Percentiles rank a stretch among this genome's conserved stretches.
phyloP scores from a whole-genome alignment of 768 basidiomycete genomes.

The Mycena vitilis region DNA sequence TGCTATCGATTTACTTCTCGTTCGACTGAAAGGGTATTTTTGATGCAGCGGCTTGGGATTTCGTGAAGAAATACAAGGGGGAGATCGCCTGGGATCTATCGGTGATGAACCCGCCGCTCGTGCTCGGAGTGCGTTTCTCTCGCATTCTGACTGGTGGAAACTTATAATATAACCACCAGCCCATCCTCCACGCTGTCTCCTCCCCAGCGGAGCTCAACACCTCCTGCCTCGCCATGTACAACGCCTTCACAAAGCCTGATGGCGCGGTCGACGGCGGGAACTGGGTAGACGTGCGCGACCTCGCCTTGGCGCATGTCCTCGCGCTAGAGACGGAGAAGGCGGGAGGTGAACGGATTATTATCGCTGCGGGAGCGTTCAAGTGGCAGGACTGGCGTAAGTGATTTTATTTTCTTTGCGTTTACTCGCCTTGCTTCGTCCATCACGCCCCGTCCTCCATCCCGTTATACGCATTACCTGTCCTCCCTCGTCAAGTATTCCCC shows the following conservation, averaged over 20 bases:
- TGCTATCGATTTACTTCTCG: too few species aligned
- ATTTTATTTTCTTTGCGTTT: neutral
- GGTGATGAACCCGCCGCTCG: slow-evolving; percentile 64
- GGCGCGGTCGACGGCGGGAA: slow-evolving; percentile 38
- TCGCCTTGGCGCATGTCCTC: slow-evolving; percentile 63
- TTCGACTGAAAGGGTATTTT: neutral
- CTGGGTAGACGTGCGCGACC: slow-evolving; percentile 62
- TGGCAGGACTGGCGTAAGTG: slow-evolving; percentile 42
- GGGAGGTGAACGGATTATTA: slow-evolving; percentile 64
- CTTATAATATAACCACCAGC: slow-evolving; percentile 37
- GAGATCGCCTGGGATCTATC: slow-evolving; percentile 64
- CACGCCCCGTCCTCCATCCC: too few species aligned
- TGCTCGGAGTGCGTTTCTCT: slow-evolving; percentile 44
- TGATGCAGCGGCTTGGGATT: slow-evolving; percentile 55
- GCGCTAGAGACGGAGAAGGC: slow-evolving; percentile 62
- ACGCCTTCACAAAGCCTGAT: slow-evolving; percentile 41
- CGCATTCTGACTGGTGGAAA: too few species aligned
- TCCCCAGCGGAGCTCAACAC: slow-evolving; percentile 48
- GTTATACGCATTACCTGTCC: neutral
- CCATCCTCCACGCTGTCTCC: slow-evolving; percentile 50
- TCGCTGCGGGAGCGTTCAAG: slow-evolving; percentile 45
- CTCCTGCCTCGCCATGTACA: slow-evolving; percentile 49
- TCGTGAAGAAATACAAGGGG: slow-evolving; percentile 50
- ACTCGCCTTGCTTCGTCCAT: neutral
- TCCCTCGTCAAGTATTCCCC: neutral